Evolutionary conservation across 306 rosid species (phyloP), one percentile per base, ranked within the genome.

Genomic region (Quercus bicolor): DNA sequence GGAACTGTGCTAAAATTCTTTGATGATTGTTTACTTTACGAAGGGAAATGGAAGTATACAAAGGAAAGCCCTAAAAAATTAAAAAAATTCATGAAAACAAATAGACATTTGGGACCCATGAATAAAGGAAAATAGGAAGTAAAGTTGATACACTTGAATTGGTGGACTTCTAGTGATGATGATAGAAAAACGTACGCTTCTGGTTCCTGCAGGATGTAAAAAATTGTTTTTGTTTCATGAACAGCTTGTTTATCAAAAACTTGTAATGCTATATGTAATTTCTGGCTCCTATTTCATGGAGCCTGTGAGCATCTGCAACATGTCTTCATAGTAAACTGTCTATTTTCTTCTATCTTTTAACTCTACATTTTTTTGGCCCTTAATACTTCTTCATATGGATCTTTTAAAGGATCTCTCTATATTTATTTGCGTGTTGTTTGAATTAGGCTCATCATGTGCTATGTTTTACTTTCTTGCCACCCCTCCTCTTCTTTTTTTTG

Each of bases 391-490:
- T 29, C 12, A 28, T 15, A 16, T 29, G 70, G 70, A 1, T 64
- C 33, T 64, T 48, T 64, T 29, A 6, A 64, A 64, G 18, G 18
- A 31, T 64, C 45, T 28, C 40, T 31, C 8, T 29, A 19, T n/a
- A 18, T 28, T 52, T 68, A 56, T 12, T 40, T 62, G 59, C 24
- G 15, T 71, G 31, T 65, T 56, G 1, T 33, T 5, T 62, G 62
- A 24, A 77, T 84, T 78, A 10, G n/a, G 45, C 51, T 70, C 52
- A 23, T 70, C 75, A 52, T 74, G 53, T 26, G 6, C 55, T 11
- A 53, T 26, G 70, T 19, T 55, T 34, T 19, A 34, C 62, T 52
- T 65, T 74, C 26, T 28, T 40, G 13, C 11, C 55, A 23, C 55
- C 16, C 15, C 5, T 48, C 15, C 5, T 48, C 48, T 37, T 23